phyloP scores from a whole-genome alignment of 2,329 filamentous ascomycete species.

The Ceratocystis ficicola region DNA sequence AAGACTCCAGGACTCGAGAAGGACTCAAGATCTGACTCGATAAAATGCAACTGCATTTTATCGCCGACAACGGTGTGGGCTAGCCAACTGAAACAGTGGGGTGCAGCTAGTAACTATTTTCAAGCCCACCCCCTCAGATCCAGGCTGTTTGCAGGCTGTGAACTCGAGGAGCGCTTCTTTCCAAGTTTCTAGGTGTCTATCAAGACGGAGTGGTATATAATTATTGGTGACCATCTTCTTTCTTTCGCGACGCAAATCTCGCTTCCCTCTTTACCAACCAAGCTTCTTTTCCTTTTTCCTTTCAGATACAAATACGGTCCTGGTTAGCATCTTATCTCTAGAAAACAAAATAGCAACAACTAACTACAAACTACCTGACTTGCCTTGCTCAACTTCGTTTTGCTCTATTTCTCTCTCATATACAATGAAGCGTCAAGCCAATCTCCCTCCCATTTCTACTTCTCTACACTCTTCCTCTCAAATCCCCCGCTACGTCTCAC shows the following conservation, averaged over 20 bases:
- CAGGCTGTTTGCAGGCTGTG: constrained; percentile 9
- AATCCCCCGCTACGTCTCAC: constrained; percentile 1
- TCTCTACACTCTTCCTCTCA: not conserved
- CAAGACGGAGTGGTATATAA: constrained; percentile 3
- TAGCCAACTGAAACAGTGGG: not conserved
- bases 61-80: not conserved
- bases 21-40: constrained; percentile 2
- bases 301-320: not conserved
- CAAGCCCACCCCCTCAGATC: not conserved
- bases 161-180: not conserved
- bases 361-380: not conserved
- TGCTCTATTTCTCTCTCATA: not conserved
- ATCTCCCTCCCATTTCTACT: not conserved
- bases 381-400: not conserved
- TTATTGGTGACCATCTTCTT: not conserved
- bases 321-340: not conserved
- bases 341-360: not conserved
- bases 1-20: not conserved
- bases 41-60: not conserved
- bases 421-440: constrained; percentile 1
- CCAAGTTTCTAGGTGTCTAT: not conserved
- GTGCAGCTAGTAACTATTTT: not conserved
- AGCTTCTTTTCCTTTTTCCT: not conserved
- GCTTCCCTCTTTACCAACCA: not conserved
- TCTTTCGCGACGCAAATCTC: not conserved